These are phyloP conservation scores for Rhizophlyctis rosea DNA, from an alignment of 192 early-diverging fungal species.

Conservation along the genomic window DNA sequence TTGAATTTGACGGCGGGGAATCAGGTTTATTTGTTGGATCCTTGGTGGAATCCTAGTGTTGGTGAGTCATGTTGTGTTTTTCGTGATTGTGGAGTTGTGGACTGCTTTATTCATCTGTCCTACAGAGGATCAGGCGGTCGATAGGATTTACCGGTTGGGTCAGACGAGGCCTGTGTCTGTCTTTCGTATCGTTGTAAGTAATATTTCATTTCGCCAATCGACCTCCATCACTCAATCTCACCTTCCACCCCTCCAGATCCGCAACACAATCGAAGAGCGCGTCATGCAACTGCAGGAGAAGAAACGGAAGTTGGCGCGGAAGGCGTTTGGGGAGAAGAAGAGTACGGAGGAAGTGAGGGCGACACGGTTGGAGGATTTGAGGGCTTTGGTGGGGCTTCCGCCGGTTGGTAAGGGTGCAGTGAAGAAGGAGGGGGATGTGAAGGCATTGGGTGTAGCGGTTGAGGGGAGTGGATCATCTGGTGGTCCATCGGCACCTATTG, in stretches of 20 bases:
- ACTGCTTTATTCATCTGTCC: too few relatives aligned
- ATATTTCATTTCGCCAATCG: too few relatives aligned
- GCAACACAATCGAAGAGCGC: slow-evolving; percentile 69
- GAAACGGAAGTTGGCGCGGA: background rate
- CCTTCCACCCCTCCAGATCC: too few relatives aligned
- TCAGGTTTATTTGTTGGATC: background rate
- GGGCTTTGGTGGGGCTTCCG: background rate
- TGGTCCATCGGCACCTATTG: too few relatives aligned
- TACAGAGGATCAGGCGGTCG: slow-evolving; percentile 90
- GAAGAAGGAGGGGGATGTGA: too few relatives aligned
- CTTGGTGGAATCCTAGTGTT: slow-evolving; percentile 35
- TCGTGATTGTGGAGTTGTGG: too few relatives aligned
- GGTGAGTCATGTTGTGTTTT: background rate
- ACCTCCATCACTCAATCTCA: too few relatives aligned
- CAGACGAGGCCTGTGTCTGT: slow-evolving; percentile 80
- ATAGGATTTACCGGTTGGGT: slow-evolving; percentile 86
- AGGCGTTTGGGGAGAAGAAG: slow-evolving; percentile 2
- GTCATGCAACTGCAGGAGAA: background rate
- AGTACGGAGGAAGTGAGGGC: background rate
- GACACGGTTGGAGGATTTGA: slow-evolving; percentile 1
- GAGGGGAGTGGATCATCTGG: too few relatives aligned
- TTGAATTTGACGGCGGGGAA: slow-evolving; percentile 2
- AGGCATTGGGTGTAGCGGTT: too few relatives aligned
- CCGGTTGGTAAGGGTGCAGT: too few relatives aligned
- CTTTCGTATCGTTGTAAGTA: slow-evolving; percentile 73